Base-by-base conservation (phyloP, 2,329 filamentous ascomycete genomes). In the Xylaria sp. region DNA sequence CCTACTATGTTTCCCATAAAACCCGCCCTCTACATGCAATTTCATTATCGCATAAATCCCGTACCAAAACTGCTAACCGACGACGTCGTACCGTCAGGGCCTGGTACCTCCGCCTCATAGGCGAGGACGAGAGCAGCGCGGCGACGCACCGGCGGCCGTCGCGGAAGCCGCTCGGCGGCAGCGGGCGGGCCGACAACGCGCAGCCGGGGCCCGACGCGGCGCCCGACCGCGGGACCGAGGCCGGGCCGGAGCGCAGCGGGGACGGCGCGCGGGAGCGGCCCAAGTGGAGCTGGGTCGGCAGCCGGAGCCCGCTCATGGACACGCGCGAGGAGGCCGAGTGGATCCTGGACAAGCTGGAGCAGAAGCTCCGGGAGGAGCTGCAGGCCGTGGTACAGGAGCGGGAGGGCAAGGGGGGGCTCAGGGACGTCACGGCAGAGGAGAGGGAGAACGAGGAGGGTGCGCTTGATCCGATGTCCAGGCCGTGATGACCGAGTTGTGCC, bases 101-200 rank as follows among this genome's bases (percentile, higher is more conserved):
- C 0, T 90, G 90, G 76, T 94, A 91, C 63, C 86, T 92, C 7
- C 82, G 84, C 19, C 78, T 96, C 26, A 89, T 96, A n/a, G 84
- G 84, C 43, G 83, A 86, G 65, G 82, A 86, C 66, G 83, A 87
- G 65, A 72, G 71, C 50, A 75, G 75, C 59, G 72, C 80, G 2
- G 69, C 73, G 5, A 79, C 72, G 17, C 84, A 87, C 63, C 69
- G 76, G n/a, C 76, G 73, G 37, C 63, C 67, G 1, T 46, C 52
- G 13, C 56, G 52, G 21, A 57, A 54, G 16, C 60, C 53, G 1
- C 54, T 46, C 18, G 44, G 41, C n/a, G n/a, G n/a, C n/a, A n/a
- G n/a, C n/a, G n/a, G 22, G 20, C 22, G 17, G 20, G 22, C 45
- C 21, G 29, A 29, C 6, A 20, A 17, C 21, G 19, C 16, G 18